A percentile compares a stretch with the other conserved stretches of the same genome.
These are phyloP conservation scores for Pharus latifolius DNA, from an alignment of 176 grass and related monocot species.

Conservation along the genomic window DNA sequence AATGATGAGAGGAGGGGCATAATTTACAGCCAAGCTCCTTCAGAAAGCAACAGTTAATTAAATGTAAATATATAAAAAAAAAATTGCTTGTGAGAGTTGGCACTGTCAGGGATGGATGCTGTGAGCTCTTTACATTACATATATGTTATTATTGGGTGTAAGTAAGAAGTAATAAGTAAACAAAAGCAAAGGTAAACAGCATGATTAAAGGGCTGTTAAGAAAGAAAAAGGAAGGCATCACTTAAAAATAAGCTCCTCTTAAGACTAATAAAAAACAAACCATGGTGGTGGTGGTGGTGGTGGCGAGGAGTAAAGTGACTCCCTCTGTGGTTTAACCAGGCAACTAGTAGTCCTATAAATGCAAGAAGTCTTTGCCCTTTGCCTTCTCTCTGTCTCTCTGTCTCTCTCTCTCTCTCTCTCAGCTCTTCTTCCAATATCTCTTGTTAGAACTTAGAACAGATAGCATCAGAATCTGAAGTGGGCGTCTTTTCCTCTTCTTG, in stretches of 20 bases:
- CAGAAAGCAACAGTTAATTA: conserved; percentile 29
- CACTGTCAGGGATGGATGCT: conserved; percentile 47
- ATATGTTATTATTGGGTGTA: background rate
- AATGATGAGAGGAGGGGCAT: conserved; percentile 35
- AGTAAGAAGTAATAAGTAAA: conserved; percentile 24
- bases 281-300: conserved; percentile 18
- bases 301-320: conserved; percentile 24
- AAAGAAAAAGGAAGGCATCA: conserved; percentile 32
- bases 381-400: background rate
- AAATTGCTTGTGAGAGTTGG: conserved; percentile 42
- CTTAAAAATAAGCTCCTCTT: conserved; percentile 25
- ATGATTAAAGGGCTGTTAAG: conserved; percentile 60
- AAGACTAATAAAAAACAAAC: conserved; percentile 1
- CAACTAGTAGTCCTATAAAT: conserved; percentile 26
- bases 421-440: conserved; percentile 29
- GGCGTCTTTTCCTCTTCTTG: conserved; percentile 34
- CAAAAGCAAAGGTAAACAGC: conserved; percentile 63
- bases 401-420: conserved; percentile 11
- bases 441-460: conserved; percentile 8
- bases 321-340: background rate
- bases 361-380: conserved; percentile 29
- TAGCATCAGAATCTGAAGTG: conserved; percentile 30
- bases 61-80: too few relatives aligned
- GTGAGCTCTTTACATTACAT: conserved; percentile 35
- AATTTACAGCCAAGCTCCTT: conserved; percentile 54